These are phyloP conservation scores for Microdochium bolleyi DNA, from an alignment of 2,329 filamentous ascomycete genomes.

Conservation along the genomic window DNA sequence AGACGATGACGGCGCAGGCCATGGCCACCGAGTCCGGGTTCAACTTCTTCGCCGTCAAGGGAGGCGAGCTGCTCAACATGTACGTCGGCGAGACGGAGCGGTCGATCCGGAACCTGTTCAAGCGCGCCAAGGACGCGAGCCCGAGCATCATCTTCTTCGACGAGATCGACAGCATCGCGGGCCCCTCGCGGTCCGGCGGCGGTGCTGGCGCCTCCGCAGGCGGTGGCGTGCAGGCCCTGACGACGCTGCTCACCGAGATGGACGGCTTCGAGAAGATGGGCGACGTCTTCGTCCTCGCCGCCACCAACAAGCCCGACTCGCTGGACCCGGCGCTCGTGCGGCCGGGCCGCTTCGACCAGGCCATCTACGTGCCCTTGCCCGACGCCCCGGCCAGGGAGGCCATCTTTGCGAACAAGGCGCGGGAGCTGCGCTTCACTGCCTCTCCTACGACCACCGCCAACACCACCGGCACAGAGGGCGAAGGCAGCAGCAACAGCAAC, in stretches of 20 bases:
- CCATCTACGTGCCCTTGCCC: conserved; percentile 81
- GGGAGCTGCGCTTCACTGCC: conserved; percentile 43
- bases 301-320: conserved; percentile 82
- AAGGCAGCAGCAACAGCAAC: neutral
- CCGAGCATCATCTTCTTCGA: conserved; percentile 97
- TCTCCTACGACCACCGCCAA: neutral
- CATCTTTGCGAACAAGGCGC: conserved; percentile 64
- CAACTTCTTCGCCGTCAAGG: conserved; percentile 93
- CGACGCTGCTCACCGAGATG: conserved; percentile 89
- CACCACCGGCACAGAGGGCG: neutral
- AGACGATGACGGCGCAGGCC: conserved; percentile 86
- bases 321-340: conserved; percentile 82
- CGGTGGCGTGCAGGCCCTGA: conserved; percentile 71
- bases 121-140: conserved; percentile 73
- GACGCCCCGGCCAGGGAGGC: conserved; percentile 64
- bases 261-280: conserved; percentile 83
- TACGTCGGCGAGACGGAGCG: conserved; percentile 94
- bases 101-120: conserved; percentile 76
- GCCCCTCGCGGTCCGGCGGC: conserved; percentile 30
- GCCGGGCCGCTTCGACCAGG: conserved; percentile 75
- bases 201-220: conserved; percentile 27
- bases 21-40: conserved; percentile 83
- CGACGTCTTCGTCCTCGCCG: conserved; percentile 80
- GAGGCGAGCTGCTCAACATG: conserved; percentile 89
- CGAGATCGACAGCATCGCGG: conserved; percentile 83